phyloP scores from a whole-genome alignment of 2,329 filamentous ascomycete species.

The Thelonectria discophora region DNA sequence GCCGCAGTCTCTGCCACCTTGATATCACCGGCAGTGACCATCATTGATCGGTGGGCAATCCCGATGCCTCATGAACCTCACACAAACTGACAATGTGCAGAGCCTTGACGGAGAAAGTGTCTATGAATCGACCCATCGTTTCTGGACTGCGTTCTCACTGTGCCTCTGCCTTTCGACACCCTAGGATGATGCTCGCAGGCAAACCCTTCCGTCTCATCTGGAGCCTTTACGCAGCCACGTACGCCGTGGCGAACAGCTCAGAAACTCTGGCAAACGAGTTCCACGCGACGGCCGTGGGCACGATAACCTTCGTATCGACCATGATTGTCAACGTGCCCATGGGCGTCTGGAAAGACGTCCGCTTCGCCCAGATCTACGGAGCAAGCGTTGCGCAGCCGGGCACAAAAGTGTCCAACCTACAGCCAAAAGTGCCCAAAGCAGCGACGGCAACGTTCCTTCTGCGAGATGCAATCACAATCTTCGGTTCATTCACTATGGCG shows the following conservation, averaged over 20 bases:
- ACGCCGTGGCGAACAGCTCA: constrained; percentile 41
- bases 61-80: background rate
- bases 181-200: constrained; percentile 38
- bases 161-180: constrained; percentile 29
- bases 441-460: constrained; percentile 41
- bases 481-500: constrained; percentile 45
- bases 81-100: constrained; percentile 11
- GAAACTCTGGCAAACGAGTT: constrained; percentile 41
- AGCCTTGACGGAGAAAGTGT: constrained; percentile 37
- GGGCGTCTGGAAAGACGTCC: constrained; percentile 45
- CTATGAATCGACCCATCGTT: constrained; percentile 29
- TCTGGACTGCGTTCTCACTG: constrained; percentile 29
- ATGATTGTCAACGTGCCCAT: constrained; percentile 46
- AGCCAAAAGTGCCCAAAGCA: constrained; percentile 32
- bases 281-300: constrained; percentile 37
- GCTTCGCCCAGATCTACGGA: constrained; percentile 44
- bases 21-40: constrained; percentile 41
- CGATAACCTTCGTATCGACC: constrained; percentile 41
- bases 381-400: constrained; percentile 9
- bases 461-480: constrained; percentile 45
- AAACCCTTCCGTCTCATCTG: constrained; percentile 43
- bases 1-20: constrained; percentile 41
- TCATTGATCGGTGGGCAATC: constrained; percentile 40
- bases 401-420: constrained; percentile 17
- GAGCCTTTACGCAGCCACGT: constrained; percentile 43